A percentile compares a stretch with the other conserved stretches of the same genome.
phyloP scores from a whole-genome alignment of 805 yeast species.

The Candida manassasensis region DNA sequence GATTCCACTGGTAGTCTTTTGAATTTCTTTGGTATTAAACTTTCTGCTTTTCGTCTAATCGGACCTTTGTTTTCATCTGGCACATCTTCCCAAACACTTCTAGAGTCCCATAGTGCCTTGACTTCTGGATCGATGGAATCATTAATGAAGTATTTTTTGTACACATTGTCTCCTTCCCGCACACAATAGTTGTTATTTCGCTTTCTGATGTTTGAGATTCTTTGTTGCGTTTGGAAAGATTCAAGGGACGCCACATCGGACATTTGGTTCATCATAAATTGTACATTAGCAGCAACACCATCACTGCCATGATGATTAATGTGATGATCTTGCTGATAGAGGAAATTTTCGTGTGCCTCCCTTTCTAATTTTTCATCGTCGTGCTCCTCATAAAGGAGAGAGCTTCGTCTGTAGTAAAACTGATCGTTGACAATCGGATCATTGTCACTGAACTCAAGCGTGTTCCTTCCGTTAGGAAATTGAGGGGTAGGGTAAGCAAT shows the following conservation, averaged over 20 bases:
- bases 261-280: too few relatives aligned
- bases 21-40: slow-evolving; percentile 3
- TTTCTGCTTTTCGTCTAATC: neutral
- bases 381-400: too few relatives aligned
- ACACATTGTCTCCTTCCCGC: slow-evolving; percentile 57
- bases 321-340: too few relatives aligned
- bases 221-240: slow-evolving; percentile 17
- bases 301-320: too few relatives aligned
- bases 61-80: neutral
- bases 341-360: too few relatives aligned
- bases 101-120: slow-evolving; percentile 46
- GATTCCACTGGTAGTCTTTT: slow-evolving; percentile 2
- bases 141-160: slow-evolving; percentile 34
- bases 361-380: too few relatives aligned
- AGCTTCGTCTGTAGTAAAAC: too few relatives aligned
- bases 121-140: slow-evolving; percentile 49
- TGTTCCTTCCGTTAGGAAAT: too few relatives aligned
- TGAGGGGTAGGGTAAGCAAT: too few relatives aligned
- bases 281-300: too few relatives aligned
- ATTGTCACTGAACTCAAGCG: too few relatives aligned
- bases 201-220: slow-evolving; percentile 13
- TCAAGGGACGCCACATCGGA: slow-evolving; percentile 1
- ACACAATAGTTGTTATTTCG: slow-evolving; percentile 47
- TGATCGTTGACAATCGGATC: too few relatives aligned
- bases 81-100: slow-evolving; percentile 21